A percentile compares a stretch with the other conserved stretches of the same genome.
These are phyloP conservation scores for Zoysia japonica DNA, from an alignment of 176 grass and related monocot species.

Conservation along the genomic window DNA sequence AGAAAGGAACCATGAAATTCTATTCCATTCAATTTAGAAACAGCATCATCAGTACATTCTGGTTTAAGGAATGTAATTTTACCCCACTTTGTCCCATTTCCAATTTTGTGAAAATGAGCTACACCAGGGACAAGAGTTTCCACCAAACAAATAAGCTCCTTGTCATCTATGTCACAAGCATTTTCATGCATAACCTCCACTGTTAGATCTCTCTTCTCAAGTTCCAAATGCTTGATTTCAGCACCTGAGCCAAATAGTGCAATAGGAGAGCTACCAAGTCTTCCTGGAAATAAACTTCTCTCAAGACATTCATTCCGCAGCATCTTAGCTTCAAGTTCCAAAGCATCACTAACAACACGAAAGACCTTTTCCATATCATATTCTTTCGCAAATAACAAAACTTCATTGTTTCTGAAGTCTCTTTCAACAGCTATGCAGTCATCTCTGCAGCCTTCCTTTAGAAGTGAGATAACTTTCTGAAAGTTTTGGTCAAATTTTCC, in stretches of 20 bases:
- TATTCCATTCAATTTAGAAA: conserved; percentile 60
- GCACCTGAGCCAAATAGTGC: conserved; percentile 87
- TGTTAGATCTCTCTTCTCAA: conserved; percentile 68
- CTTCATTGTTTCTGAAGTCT: conserved; percentile 60
- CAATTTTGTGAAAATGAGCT: conserved; percentile 53
- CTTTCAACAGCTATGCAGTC: conserved; percentile 66
- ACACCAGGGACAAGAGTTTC: conserved; percentile 57
- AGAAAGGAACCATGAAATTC: conserved; percentile 71
- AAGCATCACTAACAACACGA: conserved; percentile 45
- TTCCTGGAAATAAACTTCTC: conserved; percentile 33
- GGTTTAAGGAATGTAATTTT: conserved; percentile 81
- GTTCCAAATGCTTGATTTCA: conserved; percentile 97
- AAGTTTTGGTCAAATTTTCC: conserved; percentile 75
- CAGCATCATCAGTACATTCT: conserved; percentile 65
- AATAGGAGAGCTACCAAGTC: conserved; percentile 49
- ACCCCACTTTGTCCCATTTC: conserved; percentile 73
- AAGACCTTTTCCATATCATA: conserved; percentile 61
- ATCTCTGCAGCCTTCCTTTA: conserved; percentile 64
- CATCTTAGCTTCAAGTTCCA: conserved; percentile 65
- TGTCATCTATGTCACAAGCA: conserved; percentile 60
- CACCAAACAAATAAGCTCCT: conserved; percentile 72
- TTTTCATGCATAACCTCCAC: conserved; percentile 87
- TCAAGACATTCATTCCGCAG: conserved; percentile 75
- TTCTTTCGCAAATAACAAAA: conserved; percentile 70
- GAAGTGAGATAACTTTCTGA: conserved; percentile 57